Conservation (phyloP, 2,329 filamentous ascomycete genomes). For the Botrytis hyacinthi region DNA sequence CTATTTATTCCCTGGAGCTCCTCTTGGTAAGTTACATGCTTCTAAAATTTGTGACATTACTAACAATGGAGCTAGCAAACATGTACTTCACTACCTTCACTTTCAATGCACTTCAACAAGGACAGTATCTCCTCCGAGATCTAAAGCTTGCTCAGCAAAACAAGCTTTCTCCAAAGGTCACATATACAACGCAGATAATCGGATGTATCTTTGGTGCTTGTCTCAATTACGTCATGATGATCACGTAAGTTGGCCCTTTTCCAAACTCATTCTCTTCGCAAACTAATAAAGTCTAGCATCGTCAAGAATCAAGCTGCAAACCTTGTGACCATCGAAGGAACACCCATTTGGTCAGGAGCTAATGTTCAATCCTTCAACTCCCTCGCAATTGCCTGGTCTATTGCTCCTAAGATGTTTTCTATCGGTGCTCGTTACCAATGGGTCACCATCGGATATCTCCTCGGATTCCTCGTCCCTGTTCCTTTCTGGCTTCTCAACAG, state of each 20-base stretch:
- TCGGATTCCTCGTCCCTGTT: slow-evolving; percentile 63
- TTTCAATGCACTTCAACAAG: slow-evolving; percentile 47
- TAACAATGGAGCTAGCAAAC: slow-evolving; percentile 48
- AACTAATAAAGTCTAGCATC: slow-evolving; percentile 57
- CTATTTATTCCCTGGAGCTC: slow-evolving; percentile 53
- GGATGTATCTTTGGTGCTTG: slow-evolving; percentile 45
- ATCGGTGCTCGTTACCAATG: slow-evolving; percentile 59
- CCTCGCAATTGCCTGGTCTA: slow-evolving; percentile 70
- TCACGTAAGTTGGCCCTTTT: slow-evolving; percentile 41
- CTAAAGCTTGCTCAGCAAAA: slow-evolving; percentile 53
- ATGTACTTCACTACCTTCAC: slow-evolving; percentile 73
- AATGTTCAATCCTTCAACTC: slow-evolving; percentile 59
- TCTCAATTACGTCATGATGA: slow-evolving; percentile 59
- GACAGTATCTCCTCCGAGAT: slow-evolving; percentile 46
- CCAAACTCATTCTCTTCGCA: slow-evolving; percentile 40
- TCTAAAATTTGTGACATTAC: too few relatives aligned
- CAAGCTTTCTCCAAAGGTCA: slow-evolving; percentile 43
- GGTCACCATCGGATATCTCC: slow-evolving; percentile 70
- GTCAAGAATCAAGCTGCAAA: slow-evolving; percentile 64
- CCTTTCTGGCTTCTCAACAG: slow-evolving; percentile 55
- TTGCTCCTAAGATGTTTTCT: slow-evolving; percentile 68
- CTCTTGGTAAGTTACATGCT: slow-evolving; percentile 43
- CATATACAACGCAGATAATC: slow-evolving; percentile 43
- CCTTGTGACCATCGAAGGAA: slow-evolving; percentile 57
- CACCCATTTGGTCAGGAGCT: slow-evolving; percentile 63